Evolutionary conservation across 306 rosid genomes (phyloP).

Genomic region (Betula pendula): DNA sequence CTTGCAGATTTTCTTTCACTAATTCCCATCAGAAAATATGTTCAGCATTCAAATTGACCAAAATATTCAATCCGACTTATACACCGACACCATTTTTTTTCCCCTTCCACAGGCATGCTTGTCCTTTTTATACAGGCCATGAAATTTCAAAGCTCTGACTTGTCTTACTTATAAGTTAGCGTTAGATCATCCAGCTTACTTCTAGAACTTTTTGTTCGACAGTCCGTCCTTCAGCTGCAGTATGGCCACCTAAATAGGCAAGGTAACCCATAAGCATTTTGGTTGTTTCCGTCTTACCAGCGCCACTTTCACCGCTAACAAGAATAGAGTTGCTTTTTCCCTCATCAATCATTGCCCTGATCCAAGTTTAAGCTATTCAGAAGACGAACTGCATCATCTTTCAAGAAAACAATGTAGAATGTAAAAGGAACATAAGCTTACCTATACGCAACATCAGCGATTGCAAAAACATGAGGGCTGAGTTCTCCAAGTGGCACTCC

Average conservation of each 20-base stretch:
- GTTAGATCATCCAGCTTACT: slow-evolving; percentile 58
- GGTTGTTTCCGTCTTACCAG: too few relatives aligned
- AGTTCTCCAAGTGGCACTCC: slow-evolving; percentile 61
- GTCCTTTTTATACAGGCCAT: neutral
- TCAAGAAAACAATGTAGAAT: slow-evolving; percentile 21
- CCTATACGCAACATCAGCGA: slow-evolving; percentile 90
- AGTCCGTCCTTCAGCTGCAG: slow-evolving; percentile 68
- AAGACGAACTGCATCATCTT: slow-evolving; percentile 28
- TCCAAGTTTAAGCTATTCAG: slow-evolving; percentile 41
- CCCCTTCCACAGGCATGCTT: neutral
- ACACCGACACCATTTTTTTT: neutral
- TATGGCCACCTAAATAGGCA: slow-evolving; percentile 35
- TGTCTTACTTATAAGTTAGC: slow-evolving; percentile 17
- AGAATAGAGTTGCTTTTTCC: too few relatives aligned
- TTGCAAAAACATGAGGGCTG: slow-evolving; percentile 87
- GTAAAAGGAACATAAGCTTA: slow-evolving; percentile 42
- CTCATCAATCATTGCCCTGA: too few relatives aligned
- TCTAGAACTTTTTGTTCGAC: slow-evolving; percentile 89
- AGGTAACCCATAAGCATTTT: too few relatives aligned
- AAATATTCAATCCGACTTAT: neutral
- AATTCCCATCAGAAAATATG: neutral
- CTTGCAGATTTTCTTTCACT: neutral
- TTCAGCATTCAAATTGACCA: neutral
- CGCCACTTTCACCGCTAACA: too few relatives aligned
- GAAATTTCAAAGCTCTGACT: neutral